Conservation (phyloP, 257 asterid species). For the Petrea volubilis region DNA sequence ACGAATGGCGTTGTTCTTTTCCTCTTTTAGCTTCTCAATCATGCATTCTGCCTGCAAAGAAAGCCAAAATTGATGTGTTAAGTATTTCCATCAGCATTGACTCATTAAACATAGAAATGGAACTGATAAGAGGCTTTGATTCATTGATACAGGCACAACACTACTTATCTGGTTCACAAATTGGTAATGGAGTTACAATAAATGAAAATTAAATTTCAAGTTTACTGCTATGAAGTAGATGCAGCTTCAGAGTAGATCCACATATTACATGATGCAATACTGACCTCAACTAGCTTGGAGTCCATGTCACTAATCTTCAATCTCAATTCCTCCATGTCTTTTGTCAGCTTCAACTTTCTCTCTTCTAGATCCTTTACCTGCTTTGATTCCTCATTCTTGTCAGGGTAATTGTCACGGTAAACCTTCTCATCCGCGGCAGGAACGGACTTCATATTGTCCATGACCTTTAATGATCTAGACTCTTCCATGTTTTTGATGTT, state of each 20-base stretch:
- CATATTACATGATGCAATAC: constrained; percentile 22
- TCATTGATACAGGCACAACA: background rate
- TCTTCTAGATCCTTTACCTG: constrained; percentile 43
- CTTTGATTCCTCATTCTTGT: constrained; percentile 28
- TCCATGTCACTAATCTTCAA: constrained; percentile 54
- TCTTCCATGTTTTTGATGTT: constrained; percentile 40
- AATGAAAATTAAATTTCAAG: background rate
- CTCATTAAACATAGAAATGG: background rate
- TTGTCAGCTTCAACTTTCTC: constrained; percentile 35
- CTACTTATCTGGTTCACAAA: background rate
- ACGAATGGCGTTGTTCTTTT: constrained; percentile 36
- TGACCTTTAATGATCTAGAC: constrained; percentile 32
- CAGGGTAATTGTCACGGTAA: constrained; percentile 19
- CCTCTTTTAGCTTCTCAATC: constrained; percentile 57
- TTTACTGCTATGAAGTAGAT: constrained; percentile 11
- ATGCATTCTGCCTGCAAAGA: constrained; percentile 57
- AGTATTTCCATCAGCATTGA: background rate
- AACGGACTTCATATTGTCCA: constrained; percentile 31
- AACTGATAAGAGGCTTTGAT: background rate
- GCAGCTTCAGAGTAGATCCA: constrained; percentile 4
- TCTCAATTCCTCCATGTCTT: constrained; percentile 50
- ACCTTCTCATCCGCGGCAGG: constrained; percentile 38
- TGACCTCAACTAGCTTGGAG: constrained; percentile 67
- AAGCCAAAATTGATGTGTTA: background rate
- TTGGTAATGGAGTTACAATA: background rate